Base-by-base conservation (phyloP, 306 rosid species). In the Cicer arietinum region DNA sequence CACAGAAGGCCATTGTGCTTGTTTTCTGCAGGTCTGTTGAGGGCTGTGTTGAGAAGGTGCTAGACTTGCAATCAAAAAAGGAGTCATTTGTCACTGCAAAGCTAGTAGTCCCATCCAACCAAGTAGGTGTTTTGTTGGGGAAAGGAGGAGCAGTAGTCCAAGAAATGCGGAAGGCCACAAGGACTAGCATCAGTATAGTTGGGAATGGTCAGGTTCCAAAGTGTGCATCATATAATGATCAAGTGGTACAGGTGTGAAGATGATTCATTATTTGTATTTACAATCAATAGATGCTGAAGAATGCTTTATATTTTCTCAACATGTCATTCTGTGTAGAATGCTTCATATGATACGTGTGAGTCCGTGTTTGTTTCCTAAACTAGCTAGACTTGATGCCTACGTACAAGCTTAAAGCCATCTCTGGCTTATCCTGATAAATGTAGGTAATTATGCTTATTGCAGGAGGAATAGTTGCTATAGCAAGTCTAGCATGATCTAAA, bases 61-160 rank as follows among this genome's bases (percentile, higher is more conserved):
- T 25, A 78, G 94, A 83, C 42, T 54, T 66, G n/a, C 82, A 82
- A 83, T 69, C 86, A 64, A 86, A 77, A 77, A 86, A 84, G 83
- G 92, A 87, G 56, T 71, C 87, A 37, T 58, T 82, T 72, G 83
- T 83, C 71, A 82, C 81, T 69, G 96, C 97, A 60, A 84, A 88
- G 22, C 90, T 94, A 67, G 86, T 83, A 40, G 90, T 91, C 77
- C 88, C 94, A 8, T 62, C 90, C 74, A 85, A 84, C 84, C 96
- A 94, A 85, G 97, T 90, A 79, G 98, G 98, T 72, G 92, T 97
- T 80, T 81, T 94, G 85, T 68, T 94, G 76, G 98, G 98, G 84
- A 91, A 89, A 83, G 97, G 96, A 45, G 98, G 98, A 75, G 81
- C 81, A 60, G 85, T 91, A 71, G 75, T 94, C 81, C 77, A 95